Evolutionary conservation across 257 asterid species (phyloP).

Genomic region (Fraxinus americana): DNA sequence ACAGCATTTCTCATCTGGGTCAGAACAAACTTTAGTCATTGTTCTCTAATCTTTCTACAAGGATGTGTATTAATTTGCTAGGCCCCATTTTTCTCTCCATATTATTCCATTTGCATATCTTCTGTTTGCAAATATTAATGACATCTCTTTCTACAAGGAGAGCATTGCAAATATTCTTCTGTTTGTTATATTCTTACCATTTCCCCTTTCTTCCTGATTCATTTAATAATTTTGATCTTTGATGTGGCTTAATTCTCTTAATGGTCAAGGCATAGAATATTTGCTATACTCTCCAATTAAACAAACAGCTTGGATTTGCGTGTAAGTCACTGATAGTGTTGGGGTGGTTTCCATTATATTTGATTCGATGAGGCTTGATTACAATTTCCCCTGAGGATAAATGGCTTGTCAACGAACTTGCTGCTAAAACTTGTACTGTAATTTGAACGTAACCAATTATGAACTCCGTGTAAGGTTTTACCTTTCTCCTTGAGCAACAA

Average conservation of each 20-base stretch:
- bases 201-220: constrained; percentile 1
- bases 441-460: background rate
- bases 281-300: background rate
- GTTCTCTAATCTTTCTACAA: background rate
- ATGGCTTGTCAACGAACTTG: background rate
- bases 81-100: background rate
- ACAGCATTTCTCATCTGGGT: background rate
- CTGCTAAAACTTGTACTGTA: background rate
- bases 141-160: too few species aligned
- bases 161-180: too few species aligned
- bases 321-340: background rate
- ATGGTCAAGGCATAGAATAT: background rate
- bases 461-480: background rate
- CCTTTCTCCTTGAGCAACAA: background rate
- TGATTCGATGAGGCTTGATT: background rate
- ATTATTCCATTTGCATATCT: background rate
- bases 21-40: background rate
- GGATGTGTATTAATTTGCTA: background rate
- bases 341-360: background rate
- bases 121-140: background rate
- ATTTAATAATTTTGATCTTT: background rate
- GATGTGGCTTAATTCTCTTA: background rate
- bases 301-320: background rate
- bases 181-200: constrained; percentile 8
- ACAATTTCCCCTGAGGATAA: background rate